Conservation (phyloP, 2,329 filamentous ascomycete species). For the Tolypocladium capitatum region DNA sequence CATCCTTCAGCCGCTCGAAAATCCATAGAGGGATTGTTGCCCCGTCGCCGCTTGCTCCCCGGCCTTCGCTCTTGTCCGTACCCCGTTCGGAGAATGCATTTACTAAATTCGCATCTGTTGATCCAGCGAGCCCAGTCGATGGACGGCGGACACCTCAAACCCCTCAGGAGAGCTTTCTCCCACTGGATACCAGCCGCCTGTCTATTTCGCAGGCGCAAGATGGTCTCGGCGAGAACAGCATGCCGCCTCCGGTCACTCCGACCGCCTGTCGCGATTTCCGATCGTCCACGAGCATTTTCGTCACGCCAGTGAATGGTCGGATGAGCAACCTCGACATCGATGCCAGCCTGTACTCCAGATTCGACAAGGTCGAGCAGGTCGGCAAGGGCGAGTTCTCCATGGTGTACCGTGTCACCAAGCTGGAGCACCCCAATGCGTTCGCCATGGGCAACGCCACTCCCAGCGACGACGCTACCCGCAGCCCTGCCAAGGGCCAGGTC, state of each 20-base stretch:
- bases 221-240: constrained; percentile 18
- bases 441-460: constrained; percentile 32
- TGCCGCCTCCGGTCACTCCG: constrained; percentile 61
- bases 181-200: constrained; percentile 68
- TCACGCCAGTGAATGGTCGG: constrained; percentile 57
- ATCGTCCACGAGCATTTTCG: constrained; percentile 40
- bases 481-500: constrained; percentile 43
- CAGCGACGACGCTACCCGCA: constrained; percentile 33
- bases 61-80: constrained; percentile 13
- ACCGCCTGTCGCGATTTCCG: constrained; percentile 45
- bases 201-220: constrained; percentile 58
- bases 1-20: constrained; percentile 23
- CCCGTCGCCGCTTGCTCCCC: constrained; percentile 20
- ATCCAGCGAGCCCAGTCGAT: constrained; percentile 49
- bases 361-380: constrained; percentile 66
- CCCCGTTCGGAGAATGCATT: constrained; percentile 23
- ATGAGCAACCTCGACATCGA: constrained; percentile 61
- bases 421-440: constrained; percentile 18
- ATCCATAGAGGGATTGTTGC: constrained; percentile 16
- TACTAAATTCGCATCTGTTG: constrained; percentile 35
- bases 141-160: constrained; percentile 58
- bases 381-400: constrained; percentile 88
- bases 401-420: constrained; percentile 64
- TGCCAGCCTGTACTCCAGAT: constrained; percentile 57
- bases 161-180: constrained; percentile 59